phyloP scores from a whole-genome alignment of 75 land plant species.

The Picea sitchensis region DNA sequence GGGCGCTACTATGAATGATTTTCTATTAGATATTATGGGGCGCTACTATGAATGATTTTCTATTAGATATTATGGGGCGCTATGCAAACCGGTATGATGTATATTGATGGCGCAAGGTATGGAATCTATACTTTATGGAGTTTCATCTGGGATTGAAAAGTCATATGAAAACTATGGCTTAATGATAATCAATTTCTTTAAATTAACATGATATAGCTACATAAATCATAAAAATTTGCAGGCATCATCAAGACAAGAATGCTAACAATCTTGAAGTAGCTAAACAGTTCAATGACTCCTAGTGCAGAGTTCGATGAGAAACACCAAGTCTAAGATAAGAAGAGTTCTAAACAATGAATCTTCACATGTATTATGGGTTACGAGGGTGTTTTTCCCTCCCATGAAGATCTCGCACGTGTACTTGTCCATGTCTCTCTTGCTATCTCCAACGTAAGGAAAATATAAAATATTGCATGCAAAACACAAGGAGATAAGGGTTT shows the following conservation, averaged over 20 bases:
- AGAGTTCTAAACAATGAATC: constrained; percentile 50
- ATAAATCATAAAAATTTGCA: constrained; percentile 10
- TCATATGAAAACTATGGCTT: too few species aligned
- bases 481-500: background rate
- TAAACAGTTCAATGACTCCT: constrained; percentile 76
- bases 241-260: constrained; percentile 90
- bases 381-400: constrained; percentile 50
- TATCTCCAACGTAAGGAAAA: constrained; percentile 43
- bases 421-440: constrained; percentile 57
- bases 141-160: too few species aligned
- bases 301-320: constrained; percentile 36
- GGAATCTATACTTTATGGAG: too few species aligned
- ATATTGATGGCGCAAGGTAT: too few species aligned
- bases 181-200: too few species aligned
- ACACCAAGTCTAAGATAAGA: constrained; percentile 37
- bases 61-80: too few species aligned
- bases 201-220: too few species aligned
- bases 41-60: too few species aligned
- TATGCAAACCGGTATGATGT: too few species aligned
- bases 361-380: constrained; percentile 49
- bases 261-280: constrained; percentile 78
- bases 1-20: too few species aligned
- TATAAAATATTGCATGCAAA: constrained; percentile 27
- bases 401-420: constrained; percentile 55
- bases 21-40: too few species aligned